Percentiles rank a stretch among this genome's conserved stretches.
Conservation (phyloP, 2,329 filamentous ascomycete species). For the Talaromyces amestolkiae region DNA sequence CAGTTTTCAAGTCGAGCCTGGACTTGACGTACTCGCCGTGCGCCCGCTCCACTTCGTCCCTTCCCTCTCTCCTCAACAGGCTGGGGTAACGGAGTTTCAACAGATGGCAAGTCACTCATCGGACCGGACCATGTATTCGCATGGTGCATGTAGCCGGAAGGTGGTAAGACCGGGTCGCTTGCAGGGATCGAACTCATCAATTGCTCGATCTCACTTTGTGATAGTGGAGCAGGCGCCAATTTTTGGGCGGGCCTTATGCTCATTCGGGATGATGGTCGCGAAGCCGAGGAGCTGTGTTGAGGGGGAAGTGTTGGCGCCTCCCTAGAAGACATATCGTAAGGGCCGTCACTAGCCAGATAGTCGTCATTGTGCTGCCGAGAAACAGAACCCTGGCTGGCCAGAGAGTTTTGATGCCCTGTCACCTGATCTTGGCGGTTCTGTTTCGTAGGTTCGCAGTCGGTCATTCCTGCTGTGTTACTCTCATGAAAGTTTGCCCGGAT, state of each 20-base stretch:
- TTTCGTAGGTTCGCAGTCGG: slow-evolving; percentile 3
- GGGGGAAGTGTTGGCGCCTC: slow-evolving; percentile 26
- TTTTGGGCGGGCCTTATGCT: slow-evolving; percentile 36
- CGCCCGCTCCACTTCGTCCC: slow-evolving; percentile 51
- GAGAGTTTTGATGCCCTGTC: slow-evolving; percentile 4
- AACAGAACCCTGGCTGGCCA: slow-evolving; percentile 22
- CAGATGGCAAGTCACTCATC: slow-evolving; percentile 45
- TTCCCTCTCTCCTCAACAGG: slow-evolving; percentile 34
- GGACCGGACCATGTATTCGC: slow-evolving; percentile 46
- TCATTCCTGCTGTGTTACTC: slow-evolving; percentile 3
- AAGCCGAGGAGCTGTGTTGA: slow-evolving; percentile 31
- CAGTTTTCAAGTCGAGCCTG: slow-evolving; percentile 55
- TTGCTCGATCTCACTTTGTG: slow-evolving; percentile 35
- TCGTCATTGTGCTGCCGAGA: slow-evolving; percentile 25
- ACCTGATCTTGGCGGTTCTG: background rate
- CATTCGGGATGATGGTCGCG: slow-evolving; percentile 40
- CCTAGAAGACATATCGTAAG: slow-evolving; percentile 22
- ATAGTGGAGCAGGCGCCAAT: slow-evolving; percentile 39
- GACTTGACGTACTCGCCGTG: slow-evolving; percentile 65
- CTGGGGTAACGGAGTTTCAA: slow-evolving; percentile 37
- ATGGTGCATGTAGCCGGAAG: slow-evolving; percentile 35
- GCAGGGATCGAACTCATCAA: slow-evolving; percentile 40
- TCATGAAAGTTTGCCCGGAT: slow-evolving; percentile 20
- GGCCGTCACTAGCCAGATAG: slow-evolving; percentile 24
- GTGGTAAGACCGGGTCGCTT: slow-evolving; percentile 50